A percentile compares a stretch with the other conserved stretches of the same genome.
Evolutionary conservation across 2,329 filamentous ascomycete species (phyloP).

Genomic region (Apiospora marii): DNA sequence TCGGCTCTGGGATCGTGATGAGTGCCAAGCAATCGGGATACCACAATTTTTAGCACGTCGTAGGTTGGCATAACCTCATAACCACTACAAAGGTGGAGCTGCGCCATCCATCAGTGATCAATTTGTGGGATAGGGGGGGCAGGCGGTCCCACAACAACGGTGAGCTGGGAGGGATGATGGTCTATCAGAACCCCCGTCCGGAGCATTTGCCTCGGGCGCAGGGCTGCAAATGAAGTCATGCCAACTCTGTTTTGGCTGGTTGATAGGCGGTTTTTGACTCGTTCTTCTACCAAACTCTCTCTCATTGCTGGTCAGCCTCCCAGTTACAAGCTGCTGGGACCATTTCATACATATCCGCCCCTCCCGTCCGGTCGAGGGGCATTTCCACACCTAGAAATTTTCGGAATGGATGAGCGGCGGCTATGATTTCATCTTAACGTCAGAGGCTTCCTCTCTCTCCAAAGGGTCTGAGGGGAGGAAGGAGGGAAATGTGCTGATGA

Average conservation of each 20-base stretch:
- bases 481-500: background rate
- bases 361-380: background rate
- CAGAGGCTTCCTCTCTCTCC: background rate
- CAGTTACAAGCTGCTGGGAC: no score
- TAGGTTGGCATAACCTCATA: background rate
- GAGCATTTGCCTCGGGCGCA: background rate
- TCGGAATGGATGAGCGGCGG: background rate
- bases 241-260: background rate
- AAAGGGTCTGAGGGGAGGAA: background rate
- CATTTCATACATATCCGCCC: background rate
- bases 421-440: constrained; percentile 7
- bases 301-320: background rate
- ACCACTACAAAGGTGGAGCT: background rate
- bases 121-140: background rate
- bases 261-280: background rate
- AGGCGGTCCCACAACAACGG: background rate
- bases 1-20: background rate
- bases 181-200: background rate
- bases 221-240: background rate
- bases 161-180: background rate
- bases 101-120: background rate
- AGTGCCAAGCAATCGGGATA: background rate
- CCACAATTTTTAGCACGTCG: background rate
- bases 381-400: background rate
- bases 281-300: background rate